These are phyloP conservation scores for Opeltia flavorubescens DNA, from an alignment of 495 filamentous ascomycete species.

Conservation along the genomic window DNA sequence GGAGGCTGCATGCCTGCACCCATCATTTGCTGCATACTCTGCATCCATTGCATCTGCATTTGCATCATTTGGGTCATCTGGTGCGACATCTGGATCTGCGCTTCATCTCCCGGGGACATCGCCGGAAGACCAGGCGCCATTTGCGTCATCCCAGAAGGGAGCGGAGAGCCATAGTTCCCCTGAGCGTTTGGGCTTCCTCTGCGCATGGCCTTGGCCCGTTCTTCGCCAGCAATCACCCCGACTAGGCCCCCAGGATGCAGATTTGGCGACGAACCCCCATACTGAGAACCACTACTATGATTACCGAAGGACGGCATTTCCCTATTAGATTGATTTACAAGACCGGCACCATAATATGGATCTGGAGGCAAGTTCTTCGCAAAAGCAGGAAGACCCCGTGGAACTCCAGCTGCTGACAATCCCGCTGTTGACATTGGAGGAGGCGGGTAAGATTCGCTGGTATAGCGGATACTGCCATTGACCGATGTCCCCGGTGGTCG, in stretches of 20 bases:
- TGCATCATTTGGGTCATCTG: constrained; percentile 86
- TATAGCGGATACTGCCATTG: constrained; percentile 17
- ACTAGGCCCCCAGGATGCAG: constrained; percentile 61
- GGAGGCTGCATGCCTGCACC: constrained; percentile 21
- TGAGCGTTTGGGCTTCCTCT: constrained; percentile 62
- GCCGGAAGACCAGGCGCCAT: constrained; percentile 26
- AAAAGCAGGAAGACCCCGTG: constrained; percentile 59
- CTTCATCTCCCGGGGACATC: constrained; percentile 54
- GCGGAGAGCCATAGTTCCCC: constrained; percentile 30
- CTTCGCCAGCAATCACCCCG: constrained; percentile 80
- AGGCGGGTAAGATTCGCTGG: constrained; percentile 19
- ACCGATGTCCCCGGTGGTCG: constrained; percentile 62
- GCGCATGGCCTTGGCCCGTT: constrained; percentile 60
- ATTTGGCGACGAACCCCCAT: constrained; percentile 35
- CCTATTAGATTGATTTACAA: constrained; percentile 59
- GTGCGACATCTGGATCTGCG: constrained; percentile 70
- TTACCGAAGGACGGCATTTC: constrained; percentile 59
- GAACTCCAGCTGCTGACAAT: constrained; percentile 26
- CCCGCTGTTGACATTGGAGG: constrained; percentile 30
- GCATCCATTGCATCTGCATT: constrained; percentile 82
- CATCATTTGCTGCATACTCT: constrained; percentile 69
- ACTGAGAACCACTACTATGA: constrained; percentile 40
- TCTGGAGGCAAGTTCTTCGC: constrained; percentile 76
- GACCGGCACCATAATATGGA: constrained; percentile 72
- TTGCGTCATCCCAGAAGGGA: constrained; percentile 21